phyloP scores from a whole-genome alignment of 148 eudicot species.

The Chenopodium suecicum region DNA sequence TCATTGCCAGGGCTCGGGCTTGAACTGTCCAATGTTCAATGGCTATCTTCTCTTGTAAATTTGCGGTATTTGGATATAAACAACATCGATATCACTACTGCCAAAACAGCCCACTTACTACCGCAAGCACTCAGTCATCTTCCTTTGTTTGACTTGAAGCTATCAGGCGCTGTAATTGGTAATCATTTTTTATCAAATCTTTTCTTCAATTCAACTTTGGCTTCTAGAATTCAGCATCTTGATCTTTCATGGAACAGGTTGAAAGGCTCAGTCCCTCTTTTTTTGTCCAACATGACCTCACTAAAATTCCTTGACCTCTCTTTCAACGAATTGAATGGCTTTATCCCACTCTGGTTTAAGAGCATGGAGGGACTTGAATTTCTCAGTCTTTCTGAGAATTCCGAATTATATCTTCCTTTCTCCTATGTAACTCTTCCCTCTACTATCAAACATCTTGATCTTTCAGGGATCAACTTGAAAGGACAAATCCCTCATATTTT shows the following conservation, averaged over 20 bases:
- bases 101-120: too few relatives aligned
- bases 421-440: too few relatives aligned
- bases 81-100: too few relatives aligned
- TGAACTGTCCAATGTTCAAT: too few relatives aligned
- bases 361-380: too few relatives aligned
- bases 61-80: conserved; percentile 14
- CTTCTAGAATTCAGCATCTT: conserved; percentile 15
- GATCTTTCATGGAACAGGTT: conserved; percentile 22
- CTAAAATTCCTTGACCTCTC: conserved; percentile 31
- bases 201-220: conserved; percentile 7
- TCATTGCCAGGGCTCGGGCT: too few relatives aligned
- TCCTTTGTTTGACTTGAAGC: conserved; percentile 18
- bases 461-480: too few relatives aligned
- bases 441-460: too few relatives aligned
- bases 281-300: neutral
- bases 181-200: neutral
- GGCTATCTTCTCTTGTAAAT: conserved; percentile 8
- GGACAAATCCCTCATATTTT: too few relatives aligned
- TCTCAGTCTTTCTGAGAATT: too few relatives aligned
- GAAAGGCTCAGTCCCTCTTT: conserved; percentile 6
- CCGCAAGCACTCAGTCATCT: too few relatives aligned
- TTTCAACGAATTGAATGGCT: conserved; percentile 14
- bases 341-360: conserved; percentile 13
- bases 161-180: neutral
- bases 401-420: too few relatives aligned